These are phyloP conservation scores for Neospora caninum DNA, from an alignment of 169 alveolate species.

Conservation along the genomic window DNA sequence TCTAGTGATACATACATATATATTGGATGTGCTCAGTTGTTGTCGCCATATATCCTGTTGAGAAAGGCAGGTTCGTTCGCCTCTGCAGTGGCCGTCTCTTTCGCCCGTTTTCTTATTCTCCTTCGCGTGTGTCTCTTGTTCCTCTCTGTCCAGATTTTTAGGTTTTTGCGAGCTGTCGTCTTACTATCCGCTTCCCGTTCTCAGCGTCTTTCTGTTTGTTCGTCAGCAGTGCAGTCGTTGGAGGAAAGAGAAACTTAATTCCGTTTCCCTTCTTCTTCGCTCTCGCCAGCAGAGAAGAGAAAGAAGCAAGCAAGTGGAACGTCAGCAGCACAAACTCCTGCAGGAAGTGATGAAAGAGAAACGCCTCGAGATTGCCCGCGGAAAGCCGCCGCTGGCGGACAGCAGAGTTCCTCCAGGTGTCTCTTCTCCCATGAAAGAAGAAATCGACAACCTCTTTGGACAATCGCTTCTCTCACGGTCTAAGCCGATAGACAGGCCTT, in stretches of 20 bases:
- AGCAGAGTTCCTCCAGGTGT: neutral
- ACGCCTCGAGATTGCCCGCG: neutral
- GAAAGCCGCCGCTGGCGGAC: neutral
- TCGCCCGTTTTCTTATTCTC: neutral
- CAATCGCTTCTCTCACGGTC: neutral
- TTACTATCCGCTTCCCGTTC: neutral
- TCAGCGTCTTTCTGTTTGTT: neutral
- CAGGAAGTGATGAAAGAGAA: neutral
- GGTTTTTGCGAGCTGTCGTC: constrained; percentile 7
- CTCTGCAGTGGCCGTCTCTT: neutral
- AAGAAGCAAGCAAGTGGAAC: neutral
- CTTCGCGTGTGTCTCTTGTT: neutral
- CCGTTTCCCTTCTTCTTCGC: neutral
- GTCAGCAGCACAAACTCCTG: neutral
- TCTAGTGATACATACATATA: neutral
- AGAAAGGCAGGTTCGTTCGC: neutral
- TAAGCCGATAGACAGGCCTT: neutral
- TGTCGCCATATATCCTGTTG: neutral
- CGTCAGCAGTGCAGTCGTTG: neutral
- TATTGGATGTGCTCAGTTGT: neutral
- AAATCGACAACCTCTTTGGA: neutral
- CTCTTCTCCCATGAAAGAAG: neutral
- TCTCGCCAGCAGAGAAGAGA: neutral
- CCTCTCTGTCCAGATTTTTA: neutral
- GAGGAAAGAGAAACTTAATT: neutral